Evolutionary conservation across 257 asterid species (phyloP), one percentile per base, ranked within the genome.

Genomic region (Jacaranda mimosifolia): DNA sequence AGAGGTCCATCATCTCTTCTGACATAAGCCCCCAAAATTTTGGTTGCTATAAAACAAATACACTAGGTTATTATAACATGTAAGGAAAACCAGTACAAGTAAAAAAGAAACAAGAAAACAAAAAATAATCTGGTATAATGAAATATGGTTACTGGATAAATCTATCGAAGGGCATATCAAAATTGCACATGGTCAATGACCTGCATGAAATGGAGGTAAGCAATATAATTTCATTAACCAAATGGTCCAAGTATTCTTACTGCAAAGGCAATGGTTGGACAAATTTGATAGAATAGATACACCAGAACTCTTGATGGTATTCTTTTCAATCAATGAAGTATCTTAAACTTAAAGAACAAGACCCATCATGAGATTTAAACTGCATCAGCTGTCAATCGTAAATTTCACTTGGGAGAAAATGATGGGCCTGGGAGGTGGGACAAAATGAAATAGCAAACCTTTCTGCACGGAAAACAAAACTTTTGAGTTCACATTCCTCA

Each of bases 401-500:
- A 26, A 26, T 26, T 26, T 26, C 32, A 26, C 32, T 26, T 26
- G 7, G 43, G 60, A 78, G 17, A 68, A 76, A 64, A 36, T 39
- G 26, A 51, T 64, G 52, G 62, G 64, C 59, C 12, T 14, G 63
- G 35, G 43, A 14, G 58, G 48, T 62, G 14, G 19, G 55, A 70
- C 53, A 65, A 5, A 72, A 77, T 36, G 32, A 21, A 70, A 78
- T 52, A 26, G 19, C 88, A 7, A 78, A 96, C 99, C 99, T 91
- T 87, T 88, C 97, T 51, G 97, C 97, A 77, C 89, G 91, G 82
- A 91, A 93, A 63, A 76, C 88, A 72, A 67, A 88, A 83, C 95
- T 90, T 80, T 85, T 88, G 76, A 88, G 83, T 74, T 93, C 96
- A 7, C 90, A 91, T 78, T 96, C 96, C 88, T 96, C 97, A 60